A percentile compares a stretch with the other conserved stretches of the same genome.
Conservation (phyloP, 306 rosid genomes). For the Dryas alaskensis region DNA sequence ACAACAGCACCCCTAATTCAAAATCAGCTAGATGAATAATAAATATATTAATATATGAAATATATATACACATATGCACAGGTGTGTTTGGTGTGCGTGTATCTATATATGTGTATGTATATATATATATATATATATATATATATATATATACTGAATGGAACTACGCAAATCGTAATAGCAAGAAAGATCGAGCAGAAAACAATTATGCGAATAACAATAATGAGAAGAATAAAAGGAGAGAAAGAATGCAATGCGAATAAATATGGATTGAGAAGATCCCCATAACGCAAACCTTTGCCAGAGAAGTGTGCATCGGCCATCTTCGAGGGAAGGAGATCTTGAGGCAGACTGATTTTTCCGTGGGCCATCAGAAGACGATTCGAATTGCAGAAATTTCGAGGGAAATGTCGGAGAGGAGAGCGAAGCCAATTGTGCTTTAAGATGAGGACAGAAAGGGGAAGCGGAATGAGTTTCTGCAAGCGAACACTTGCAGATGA, state of each 20-base stretch:
- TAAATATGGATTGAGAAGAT: slow-evolving; percentile 14
- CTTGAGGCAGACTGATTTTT: slow-evolving; percentile 58
- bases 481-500: slow-evolving; percentile 4
- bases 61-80: background rate
- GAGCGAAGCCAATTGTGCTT: background rate
- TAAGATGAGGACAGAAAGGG: background rate
- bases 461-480: background rate
- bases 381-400: slow-evolving; percentile 28
- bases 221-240: background rate
- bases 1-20: background rate
- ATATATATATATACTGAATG: background rate
- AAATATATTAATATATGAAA: background rate
- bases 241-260: background rate
- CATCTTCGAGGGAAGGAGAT: slow-evolving; percentile 46
- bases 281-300: slow-evolving; percentile 44
- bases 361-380: slow-evolving; percentile 43
- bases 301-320: slow-evolving; percentile 38
- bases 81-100: background rate
- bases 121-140: background rate
- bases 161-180: background rate
- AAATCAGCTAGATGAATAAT: background rate
- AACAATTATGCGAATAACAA: slow-evolving; percentile 2
- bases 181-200: background rate
- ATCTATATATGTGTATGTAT: no score
- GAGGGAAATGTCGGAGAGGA: slow-evolving; percentile 27